Conservation (phyloP, 257 asterid genomes). For the Jaltomata sinuosa region DNA sequence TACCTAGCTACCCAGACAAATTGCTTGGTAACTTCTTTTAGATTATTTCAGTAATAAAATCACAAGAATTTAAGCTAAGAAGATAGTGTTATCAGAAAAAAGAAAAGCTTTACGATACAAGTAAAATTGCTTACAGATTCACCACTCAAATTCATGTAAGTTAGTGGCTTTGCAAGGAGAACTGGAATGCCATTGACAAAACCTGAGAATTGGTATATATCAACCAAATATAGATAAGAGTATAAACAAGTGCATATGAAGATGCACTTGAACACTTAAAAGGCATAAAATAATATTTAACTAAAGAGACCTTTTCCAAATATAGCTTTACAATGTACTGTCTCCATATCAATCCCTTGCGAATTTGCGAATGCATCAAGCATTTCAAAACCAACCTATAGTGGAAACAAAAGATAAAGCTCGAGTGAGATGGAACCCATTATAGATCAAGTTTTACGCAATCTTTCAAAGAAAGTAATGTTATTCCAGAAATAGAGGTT, state of each 20-base stretch:
- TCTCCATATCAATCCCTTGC: constrained; percentile 51
- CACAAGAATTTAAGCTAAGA: neutral
- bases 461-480: neutral
- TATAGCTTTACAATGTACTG: constrained; percentile 75
- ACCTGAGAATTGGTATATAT: constrained; percentile 33
- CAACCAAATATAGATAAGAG: neutral
- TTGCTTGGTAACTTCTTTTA: neutral
- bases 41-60: neutral
- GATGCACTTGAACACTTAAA: neutral
- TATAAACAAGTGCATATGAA: neutral
- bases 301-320: constrained; percentile 64
- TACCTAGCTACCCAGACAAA: neutral
- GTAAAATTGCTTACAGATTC: constrained; percentile 59
- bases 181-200: constrained; percentile 60
- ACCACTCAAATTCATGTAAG: constrained; percentile 88
- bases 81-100: neutral
- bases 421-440: neutral
- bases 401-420: neutral
- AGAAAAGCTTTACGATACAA: neutral
- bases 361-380: constrained; percentile 72
- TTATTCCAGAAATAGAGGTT: neutral
- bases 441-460: neutral
- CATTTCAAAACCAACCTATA: constrained; percentile 66
- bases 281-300: neutral
- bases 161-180: constrained; percentile 89